Evolutionary conservation across 371 early-diverging fungal genomes (phyloP).

Genomic region (Mucor indicus): DNA sequence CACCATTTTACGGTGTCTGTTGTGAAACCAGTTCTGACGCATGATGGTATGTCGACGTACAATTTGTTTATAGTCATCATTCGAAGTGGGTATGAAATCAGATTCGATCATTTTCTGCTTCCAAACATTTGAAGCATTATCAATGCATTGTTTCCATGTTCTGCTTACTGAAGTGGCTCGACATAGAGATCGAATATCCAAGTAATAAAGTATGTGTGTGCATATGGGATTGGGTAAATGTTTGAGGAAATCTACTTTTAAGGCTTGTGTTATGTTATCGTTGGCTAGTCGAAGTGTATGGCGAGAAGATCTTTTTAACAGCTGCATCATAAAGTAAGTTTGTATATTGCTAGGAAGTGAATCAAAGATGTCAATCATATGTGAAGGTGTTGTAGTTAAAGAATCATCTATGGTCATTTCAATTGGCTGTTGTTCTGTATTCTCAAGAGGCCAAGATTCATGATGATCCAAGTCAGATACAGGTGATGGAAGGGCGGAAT

Average conservation of each 20-base stretch:
- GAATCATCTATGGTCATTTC: background rate
- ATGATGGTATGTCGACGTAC: conserved; percentile 76
- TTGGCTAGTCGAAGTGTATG: conserved; percentile 80
- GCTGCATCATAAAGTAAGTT: conserved; percentile 39
- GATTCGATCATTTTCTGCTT: conserved; percentile 48
- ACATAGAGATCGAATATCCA: conserved; percentile 80
- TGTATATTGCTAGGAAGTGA: conserved; percentile 28
- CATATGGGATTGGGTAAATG: conserved; percentile 76
- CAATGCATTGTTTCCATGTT: conserved; percentile 74
- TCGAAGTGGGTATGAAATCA: conserved; percentile 31
- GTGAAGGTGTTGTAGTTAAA: background rate
- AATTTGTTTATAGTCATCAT: conserved; percentile 65
- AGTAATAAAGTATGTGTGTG: conserved; percentile 70
- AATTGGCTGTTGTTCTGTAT: background rate
- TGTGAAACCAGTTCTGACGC: conserved; percentile 81
- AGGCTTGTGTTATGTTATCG: conserved; percentile 72
- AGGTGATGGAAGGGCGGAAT: conserved; percentile 34
- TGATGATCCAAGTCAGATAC: conserved; percentile 18
- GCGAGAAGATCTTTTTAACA: conserved; percentile 38
- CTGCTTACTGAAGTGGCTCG: conserved; percentile 78
- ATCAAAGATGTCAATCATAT: conserved; percentile 35
- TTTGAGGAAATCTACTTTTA: conserved; percentile 84
- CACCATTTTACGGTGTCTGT: conserved; percentile 65
- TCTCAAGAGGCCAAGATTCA: conserved; percentile 1
- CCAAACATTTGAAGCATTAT: conserved; percentile 69